phyloP scores from a whole-genome alignment of 345 rosid genomes.

The Eucalyptus cloeziana region DNA sequence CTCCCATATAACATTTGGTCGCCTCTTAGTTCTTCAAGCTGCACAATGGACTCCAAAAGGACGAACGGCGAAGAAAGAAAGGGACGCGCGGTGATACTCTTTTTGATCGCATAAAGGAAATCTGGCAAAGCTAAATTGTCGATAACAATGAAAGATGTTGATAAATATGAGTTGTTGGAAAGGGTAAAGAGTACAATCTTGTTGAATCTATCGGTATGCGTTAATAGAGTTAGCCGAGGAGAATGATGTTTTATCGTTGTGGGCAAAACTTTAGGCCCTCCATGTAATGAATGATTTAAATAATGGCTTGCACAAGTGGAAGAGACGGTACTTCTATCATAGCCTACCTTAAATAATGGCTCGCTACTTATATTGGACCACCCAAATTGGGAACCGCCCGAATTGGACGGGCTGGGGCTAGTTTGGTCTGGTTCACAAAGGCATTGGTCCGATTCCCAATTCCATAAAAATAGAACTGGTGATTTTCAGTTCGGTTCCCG shows the following conservation, averaged over 20 bases:
- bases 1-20: background rate
- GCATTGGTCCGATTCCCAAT: rapidly evolving
- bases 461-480: no score
- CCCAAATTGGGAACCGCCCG: rapidly evolving
- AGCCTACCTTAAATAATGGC: background rate
- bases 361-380: no score
- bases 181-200: background rate
- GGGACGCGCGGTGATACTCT: background rate
- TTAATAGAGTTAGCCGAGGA: background rate
- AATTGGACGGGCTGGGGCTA: rapidly evolving
- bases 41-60: background rate
- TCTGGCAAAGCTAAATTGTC: background rate
- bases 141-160: background rate
- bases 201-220: background rate
- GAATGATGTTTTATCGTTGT: background rate
- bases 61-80: background rate
- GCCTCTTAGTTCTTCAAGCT: background rate
- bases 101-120: background rate
- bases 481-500: rapidly evolving
- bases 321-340: background rate
- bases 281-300: background rate
- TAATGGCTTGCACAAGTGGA: background rate
- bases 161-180: background rate
- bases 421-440: rapidly evolving
- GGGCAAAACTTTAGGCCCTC: background rate